Percentiles rank a stretch among this genome's conserved stretches.
phyloP scores from a whole-genome alignment of 208 protist genomes.

The Leishmania lainsoni region DNA sequence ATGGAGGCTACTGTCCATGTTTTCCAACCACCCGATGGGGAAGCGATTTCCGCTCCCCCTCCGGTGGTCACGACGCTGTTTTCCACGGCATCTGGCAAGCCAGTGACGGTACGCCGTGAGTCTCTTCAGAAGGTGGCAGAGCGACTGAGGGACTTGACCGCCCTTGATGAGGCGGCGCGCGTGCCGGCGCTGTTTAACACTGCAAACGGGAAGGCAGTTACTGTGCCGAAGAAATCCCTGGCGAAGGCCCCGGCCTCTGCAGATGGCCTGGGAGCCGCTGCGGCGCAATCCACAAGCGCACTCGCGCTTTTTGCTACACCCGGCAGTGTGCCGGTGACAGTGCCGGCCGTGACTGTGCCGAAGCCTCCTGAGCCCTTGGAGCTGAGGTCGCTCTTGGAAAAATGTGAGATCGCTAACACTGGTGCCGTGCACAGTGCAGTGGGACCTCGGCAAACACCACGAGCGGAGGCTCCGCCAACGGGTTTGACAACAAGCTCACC shows the following conservation, averaged over 20 bases:
- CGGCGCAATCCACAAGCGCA: neutral
- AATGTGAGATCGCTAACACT: neutral
- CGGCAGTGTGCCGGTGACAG: conserved; percentile 34
- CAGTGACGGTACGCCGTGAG: conserved; percentile 37
- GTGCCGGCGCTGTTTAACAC: conserved; percentile 43
- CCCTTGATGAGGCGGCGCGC: neutral
- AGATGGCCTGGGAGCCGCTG: neutral
- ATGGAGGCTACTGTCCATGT: neutral
- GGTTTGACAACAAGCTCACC: neutral
- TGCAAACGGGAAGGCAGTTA: conserved; percentile 33
- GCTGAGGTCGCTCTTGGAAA: neutral
- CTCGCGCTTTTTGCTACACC: conserved; percentile 56
- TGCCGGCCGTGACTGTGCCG: conserved; percentile 30
- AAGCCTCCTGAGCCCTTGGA: conserved; percentile 1
- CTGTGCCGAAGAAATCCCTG: conserved; percentile 32
- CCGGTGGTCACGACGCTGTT: conserved; percentile 33
- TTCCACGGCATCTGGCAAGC: conserved; percentile 42
- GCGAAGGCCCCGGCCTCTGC: conserved; percentile 12
- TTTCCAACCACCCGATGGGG: neutral
- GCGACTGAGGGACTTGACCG: neutral
- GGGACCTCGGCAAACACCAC: too few relatives aligned
- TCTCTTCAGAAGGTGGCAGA: conserved; percentile 23
- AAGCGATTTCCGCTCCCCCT: neutral
- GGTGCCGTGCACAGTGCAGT: neutral
- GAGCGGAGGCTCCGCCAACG: neutral